Evolutionary conservation across 2,329 filamentous ascomycete genomes (phyloP), one percentile per base, ranked within the genome.

Genomic region (Xylaria sp.): DNA sequence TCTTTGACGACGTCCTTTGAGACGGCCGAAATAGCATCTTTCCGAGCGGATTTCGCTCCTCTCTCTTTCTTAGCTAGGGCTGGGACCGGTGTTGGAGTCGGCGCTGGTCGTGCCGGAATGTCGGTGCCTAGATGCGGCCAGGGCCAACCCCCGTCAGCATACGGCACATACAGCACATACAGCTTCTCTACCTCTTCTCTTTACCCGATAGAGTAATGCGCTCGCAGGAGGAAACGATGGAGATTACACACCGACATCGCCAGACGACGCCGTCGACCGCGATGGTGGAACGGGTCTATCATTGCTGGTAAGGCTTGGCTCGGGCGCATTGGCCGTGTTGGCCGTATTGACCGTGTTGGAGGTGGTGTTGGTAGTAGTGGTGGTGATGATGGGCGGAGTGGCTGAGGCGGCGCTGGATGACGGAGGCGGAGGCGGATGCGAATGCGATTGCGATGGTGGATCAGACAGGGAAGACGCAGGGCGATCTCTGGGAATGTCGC

Each of bases 1-100:
- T 77, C 76, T 65, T 74, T 78, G 50, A 34, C 20, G 50, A 23
- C 68, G 69, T 78, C 76, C 63, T 74, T 77, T 41, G 67, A 70
- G 7, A 66, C 62, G 12, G 72, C 74, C 46, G 67, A 73, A 3
- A 65, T 63, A 13, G 72, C 73, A 63, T 77, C 76, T 46, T 70
- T 76, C 9, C 76, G 74, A 13, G 74, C 70, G 60, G 73, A 55
- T 65, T 72, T 77, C 65, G 74, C 69, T 60, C 66, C 69, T 60
- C 66, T 63, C 34, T 71, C 72, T 60, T 74, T 78, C 66, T 73
- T 76, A 5, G 65, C 73, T n/a, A 70, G 52, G 55, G 66, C 72
- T 54, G 70, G 54, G 56, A 63, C 72, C 50, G 69, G 41, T 12
- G 10, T 54, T 28, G 66, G 56, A 37, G 67, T 71, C 39, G 67